Percentiles rank a stretch among this genome's conserved stretches.
Conservation (phyloP, 2,329 filamentous ascomycete species). For the Boeremia exigua region DNA sequence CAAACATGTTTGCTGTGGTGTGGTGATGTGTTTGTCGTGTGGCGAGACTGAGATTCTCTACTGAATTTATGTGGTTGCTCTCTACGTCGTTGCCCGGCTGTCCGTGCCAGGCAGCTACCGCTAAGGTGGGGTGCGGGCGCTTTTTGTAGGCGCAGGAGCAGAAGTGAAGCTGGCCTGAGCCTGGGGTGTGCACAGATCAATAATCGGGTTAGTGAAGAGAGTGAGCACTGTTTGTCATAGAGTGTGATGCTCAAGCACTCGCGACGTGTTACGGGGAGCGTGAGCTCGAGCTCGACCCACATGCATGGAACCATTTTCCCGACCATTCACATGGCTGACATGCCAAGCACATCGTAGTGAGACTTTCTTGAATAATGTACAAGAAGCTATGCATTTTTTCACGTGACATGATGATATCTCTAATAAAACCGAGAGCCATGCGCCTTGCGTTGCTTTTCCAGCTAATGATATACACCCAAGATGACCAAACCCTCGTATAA, state of each 20-base stretch:
- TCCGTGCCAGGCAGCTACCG: neutral
- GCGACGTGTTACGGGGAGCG: conserved; percentile 1
- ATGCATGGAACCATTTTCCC: conserved; percentile 1
- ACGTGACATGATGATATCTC: conserved; percentile 20
- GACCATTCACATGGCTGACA: neutral
- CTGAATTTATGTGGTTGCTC: neutral
- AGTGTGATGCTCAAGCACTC: neutral
- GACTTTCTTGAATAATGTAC: too few relatives aligned
- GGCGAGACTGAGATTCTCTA: neutral
- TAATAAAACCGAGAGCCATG: conserved; percentile 19
- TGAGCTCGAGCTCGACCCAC: conserved; percentile 12
- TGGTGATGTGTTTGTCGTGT: neutral
- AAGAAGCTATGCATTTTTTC: neutral
- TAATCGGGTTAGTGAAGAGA: neutral
- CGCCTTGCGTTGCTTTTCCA: conserved; percentile 32
- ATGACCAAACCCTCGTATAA: conserved; percentile 9
- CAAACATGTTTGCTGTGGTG: conserved; percentile 53
- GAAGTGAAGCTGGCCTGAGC: neutral
- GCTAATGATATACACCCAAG: conserved; percentile 20
- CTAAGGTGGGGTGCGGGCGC: conserved; percentile 14
- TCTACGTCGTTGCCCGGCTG: neutral
- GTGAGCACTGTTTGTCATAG: neutral
- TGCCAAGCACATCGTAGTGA: neutral
- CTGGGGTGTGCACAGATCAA: neutral
- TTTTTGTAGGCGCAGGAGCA: neutral